Base-by-base conservation (phyloP, 1,284 basidiomycete species). In the Cryptococcus floricola region DNA sequence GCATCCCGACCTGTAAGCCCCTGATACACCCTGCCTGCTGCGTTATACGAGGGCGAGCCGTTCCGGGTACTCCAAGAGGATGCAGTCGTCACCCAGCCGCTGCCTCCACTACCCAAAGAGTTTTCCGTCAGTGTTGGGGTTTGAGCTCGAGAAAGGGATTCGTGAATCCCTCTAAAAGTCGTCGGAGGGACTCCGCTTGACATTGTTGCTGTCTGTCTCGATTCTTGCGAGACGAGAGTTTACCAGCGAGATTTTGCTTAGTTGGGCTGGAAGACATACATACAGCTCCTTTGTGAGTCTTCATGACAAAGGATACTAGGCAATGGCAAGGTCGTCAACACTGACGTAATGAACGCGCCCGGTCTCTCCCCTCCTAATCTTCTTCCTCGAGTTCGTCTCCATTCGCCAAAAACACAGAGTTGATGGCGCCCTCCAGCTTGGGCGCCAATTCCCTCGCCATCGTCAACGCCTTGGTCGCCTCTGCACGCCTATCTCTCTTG, bases 391-490 rank as follows among this genome's bases (percentile, higher is more conserved):
- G 86, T 72, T 70, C 73, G 41, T 68, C 66, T 10, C 68, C 74
- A 47, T 64, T 56, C 42, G 66, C 66, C 25, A 66, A 60, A 25
- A 77, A 53, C 6, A 68, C 62, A 4, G 66, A 61, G 53, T 71
- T 71, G 52, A 81, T 78, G 7, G 70, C 70, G 4, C 63, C 62
- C 38, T 76, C 75, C 56, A 80, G 63, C 61, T 81, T 78, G 34
- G 81, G 81, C 52, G 81, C 78, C 43, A 83, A 58, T 73, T 97
- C 93, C 60, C 91, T 85, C 65, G 91, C 93, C 46, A 87, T 82
- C 28, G 91, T 89, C 59, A 97, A 85, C 76, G 87, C 83, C 59
- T 87, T 84, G 54, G 89, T 87, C 46, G 88, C 85, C 74, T 87
- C 86, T n/a, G 83, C 80, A 62, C 84, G 84, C 73, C 89, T 80